Percentiles rank a stretch among this genome's conserved stretches.
Conservation (phyloP, 2,329 filamentous ascomycete genomes). For the Didymella pomorum region DNA sequence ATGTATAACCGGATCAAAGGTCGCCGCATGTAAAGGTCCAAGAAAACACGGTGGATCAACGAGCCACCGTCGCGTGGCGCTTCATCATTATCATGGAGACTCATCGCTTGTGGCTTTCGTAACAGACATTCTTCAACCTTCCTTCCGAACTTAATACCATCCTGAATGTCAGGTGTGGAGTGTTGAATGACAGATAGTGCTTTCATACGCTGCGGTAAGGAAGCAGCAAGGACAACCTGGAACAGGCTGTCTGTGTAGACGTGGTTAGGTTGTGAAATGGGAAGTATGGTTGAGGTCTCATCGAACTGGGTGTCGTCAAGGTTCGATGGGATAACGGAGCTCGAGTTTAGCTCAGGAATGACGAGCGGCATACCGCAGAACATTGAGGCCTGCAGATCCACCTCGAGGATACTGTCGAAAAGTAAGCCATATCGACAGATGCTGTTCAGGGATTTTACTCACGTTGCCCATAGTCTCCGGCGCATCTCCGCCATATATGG, state of each 20-base stretch:
- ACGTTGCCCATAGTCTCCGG: conserved; percentile 55
- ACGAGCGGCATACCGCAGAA: conserved; percentile 29
- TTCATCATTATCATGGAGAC: conserved; percentile 13
- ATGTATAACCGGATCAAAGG: conserved; percentile 30
- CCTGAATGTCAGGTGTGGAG: conserved; percentile 18
- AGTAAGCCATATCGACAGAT: not conserved
- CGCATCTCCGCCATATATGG: conserved; percentile 51
- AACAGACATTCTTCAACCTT: conserved; percentile 22
- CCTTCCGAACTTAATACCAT: conserved; percentile 23
- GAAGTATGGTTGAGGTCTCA: conserved; percentile 20
- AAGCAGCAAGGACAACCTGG: conserved; percentile 30
- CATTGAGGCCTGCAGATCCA: conserved; percentile 47
- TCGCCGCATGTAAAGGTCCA: conserved; percentile 31
- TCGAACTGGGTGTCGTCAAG: conserved; percentile 32
- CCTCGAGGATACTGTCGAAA: conserved; percentile 45
- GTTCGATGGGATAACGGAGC: conserved; percentile 25
- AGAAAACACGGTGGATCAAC: conserved; percentile 26
- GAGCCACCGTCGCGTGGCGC: conserved; percentile 14
- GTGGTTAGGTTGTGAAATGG: conserved; percentile 12
- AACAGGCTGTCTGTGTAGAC: conserved; percentile 29
- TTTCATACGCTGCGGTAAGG: conserved; percentile 26
- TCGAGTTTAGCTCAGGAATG: conserved; percentile 21
- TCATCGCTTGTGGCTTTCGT: conserved; percentile 21
- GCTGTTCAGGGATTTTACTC: not conserved
- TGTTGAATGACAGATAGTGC: conserved; percentile 29